A percentile compares a stretch with the other conserved stretches of the same genome.
phyloP scores from a whole-genome alignment of 805 yeast genomes.

The Helenozyma baotianmanensis region DNA sequence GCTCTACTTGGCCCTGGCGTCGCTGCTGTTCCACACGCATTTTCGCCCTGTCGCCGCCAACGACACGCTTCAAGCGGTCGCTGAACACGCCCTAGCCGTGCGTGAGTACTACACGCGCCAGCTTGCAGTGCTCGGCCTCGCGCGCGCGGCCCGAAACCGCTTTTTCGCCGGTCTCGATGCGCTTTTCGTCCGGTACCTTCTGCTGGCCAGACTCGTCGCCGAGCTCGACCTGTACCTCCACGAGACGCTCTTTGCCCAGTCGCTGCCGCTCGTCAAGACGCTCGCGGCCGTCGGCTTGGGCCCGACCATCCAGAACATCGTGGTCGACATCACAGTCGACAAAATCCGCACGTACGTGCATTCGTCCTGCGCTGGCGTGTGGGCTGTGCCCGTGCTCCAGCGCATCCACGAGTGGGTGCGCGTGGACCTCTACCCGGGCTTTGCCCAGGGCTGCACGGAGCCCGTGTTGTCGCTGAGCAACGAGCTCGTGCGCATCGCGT shows the following conservation, averaged over 20 bases:
- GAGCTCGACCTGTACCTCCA: constrained; percentile 4
- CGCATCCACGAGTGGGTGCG: constrained; percentile 35
- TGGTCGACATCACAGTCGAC: constrained; percentile 35
- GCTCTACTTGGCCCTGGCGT: constrained; percentile 31
- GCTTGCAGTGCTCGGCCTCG: constrained; percentile 21
- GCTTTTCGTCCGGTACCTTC: constrained; percentile 20
- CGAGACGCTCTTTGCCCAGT: constrained; percentile 1
- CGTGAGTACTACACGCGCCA: constrained; percentile 21
- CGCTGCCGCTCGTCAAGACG: constrained; percentile 1
- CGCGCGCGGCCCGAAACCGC: background rate
- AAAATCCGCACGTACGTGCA: constrained; percentile 31
- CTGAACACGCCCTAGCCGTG: constrained; percentile 15
- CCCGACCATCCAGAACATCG: constrained; percentile 13
- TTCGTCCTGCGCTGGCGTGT: constrained; percentile 26
- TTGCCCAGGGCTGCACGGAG: constrained; percentile 11
- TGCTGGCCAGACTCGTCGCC: constrained; percentile 3
- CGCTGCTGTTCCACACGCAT: constrained; percentile 14
- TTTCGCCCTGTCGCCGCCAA: constrained; percentile 6
- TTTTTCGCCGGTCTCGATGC: constrained; percentile 16
- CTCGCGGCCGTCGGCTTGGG: constrained; percentile 13
- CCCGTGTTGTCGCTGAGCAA: constrained; percentile 5
- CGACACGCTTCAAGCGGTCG: constrained; percentile 1
- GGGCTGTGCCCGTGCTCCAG: constrained; percentile 36
- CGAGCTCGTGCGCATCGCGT: constrained; percentile 33
- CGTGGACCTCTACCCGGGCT: constrained; percentile 34